phyloP scores from a whole-genome alignment of 805 yeast species.

The Yarrowia sp. region DNA sequence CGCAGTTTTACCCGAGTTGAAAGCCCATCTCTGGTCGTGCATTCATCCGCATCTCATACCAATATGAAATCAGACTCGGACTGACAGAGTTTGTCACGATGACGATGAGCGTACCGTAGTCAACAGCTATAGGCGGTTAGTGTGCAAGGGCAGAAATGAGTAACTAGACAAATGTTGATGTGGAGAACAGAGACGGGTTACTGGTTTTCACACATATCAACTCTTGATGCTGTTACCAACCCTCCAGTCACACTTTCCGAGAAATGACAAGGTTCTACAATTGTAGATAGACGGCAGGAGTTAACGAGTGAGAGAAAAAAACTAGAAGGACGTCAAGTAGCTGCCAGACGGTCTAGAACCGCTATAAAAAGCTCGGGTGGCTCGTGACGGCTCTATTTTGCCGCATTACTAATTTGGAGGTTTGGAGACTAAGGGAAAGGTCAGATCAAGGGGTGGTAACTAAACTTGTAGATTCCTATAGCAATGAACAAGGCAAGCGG shows the following conservation, averaged over 20 bases:
- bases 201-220: too few species aligned
- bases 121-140: neutral
- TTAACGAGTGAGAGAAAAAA: neutral
- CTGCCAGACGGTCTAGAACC: neutral
- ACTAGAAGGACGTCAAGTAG: too few species aligned
- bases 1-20: neutral
- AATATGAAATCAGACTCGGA: neutral
- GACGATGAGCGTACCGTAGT: conserved; percentile 1
- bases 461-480: too few species aligned
- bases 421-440: too few species aligned
- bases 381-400: neutral
- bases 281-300: conserved; percentile 4
- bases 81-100: conserved; percentile 6
- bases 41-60: neutral
- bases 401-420: neutral
- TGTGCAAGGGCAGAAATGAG: neutral
- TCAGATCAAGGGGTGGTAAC: too few species aligned
- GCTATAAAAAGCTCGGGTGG: neutral
- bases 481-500: too few species aligned
- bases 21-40: neutral
- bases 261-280: conserved; percentile 7
- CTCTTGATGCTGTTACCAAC: neutral
- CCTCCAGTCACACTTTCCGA: neutral
- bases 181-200: too few species aligned
- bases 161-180: neutral